phyloP scores from a whole-genome alignment of 1,284 basidiomycete genomes.

The Butyriboletus appendiculatus region DNA sequence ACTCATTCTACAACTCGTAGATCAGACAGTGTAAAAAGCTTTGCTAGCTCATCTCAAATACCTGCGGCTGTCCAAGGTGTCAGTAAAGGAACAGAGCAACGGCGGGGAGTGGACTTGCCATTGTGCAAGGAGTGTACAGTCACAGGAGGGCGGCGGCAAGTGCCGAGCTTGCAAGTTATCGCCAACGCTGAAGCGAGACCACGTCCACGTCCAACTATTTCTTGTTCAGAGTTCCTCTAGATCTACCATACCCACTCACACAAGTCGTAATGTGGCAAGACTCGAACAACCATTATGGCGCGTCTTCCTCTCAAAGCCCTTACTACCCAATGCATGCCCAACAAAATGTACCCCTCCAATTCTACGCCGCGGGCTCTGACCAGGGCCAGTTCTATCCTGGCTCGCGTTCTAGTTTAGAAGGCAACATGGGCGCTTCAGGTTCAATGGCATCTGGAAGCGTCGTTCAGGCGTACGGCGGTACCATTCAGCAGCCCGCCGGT shows the following conservation, averaged over 20 bases:
- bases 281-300: constrained; percentile 47
- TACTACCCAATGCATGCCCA: constrained; percentile 55
- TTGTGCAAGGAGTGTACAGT: constrained; percentile 40
- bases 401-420: constrained; percentile 72
- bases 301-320: constrained; percentile 52
- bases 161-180: constrained; percentile 13
- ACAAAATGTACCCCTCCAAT: constrained; percentile 67
- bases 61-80: constrained; percentile 62
- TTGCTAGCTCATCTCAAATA: constrained; percentile 31
- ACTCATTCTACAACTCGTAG: constrained; percentile 67
- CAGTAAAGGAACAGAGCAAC: constrained; percentile 20
- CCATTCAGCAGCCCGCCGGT: constrained; percentile 61
- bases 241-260: neutral
- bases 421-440: constrained; percentile 60
- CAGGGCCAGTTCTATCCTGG: constrained; percentile 63
- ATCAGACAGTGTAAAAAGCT: constrained; percentile 13
- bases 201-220: constrained; percentile 4
- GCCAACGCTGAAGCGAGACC: neutral
- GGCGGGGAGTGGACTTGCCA: constrained; percentile 46
- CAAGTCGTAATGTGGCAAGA: constrained; percentile 71
- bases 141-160: constrained; percentile 30
- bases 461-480: constrained; percentile 61
- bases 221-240: neutral
- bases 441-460: constrained; percentile 48
- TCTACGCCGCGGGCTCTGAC: constrained; percentile 61